These are phyloP conservation scores for Uronychia setigera DNA, from an alignment of 73 alveolate species.

Conservation along the genomic window DNA sequence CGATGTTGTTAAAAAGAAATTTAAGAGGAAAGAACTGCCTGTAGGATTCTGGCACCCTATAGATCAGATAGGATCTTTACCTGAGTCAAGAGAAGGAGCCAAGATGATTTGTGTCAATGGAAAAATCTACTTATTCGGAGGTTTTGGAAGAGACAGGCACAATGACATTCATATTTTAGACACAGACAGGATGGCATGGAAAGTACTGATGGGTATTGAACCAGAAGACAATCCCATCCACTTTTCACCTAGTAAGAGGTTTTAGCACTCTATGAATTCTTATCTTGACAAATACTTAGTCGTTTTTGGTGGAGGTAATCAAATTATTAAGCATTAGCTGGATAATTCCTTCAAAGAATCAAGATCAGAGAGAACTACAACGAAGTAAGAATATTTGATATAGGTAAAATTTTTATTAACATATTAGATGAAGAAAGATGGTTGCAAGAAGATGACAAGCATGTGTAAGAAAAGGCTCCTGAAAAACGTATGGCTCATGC, in stretches of 20 bases:
- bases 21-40: constrained; percentile 18
- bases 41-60: constrained; percentile 47
- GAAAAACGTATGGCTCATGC: constrained; percentile 64
- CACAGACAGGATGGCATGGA: not conserved
- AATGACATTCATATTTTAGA: constrained; percentile 46
- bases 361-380: constrained; percentile 17
- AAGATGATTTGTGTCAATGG: constrained; percentile 21
- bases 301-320: not conserved
- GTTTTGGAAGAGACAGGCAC: constrained; percentile 49
- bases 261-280: not conserved
- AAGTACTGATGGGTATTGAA: not conserved
- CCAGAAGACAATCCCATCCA: not conserved
- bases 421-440: not conserved
- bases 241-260: not conserved
- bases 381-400: constrained; percentile 24
- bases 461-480: constrained; percentile 29
- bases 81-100: constrained; percentile 68
- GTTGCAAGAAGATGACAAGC: not conserved
- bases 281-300: not conserved
- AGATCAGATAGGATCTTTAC: constrained; percentile 25
- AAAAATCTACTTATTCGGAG: constrained; percentile 51
- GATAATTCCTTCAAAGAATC: not conserved
- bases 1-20: not conserved
- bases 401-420: not conserved
- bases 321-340: not conserved